Evolutionary conservation across 129 eudicot genomes (phyloP).

Genomic region (Apium graveolens): DNA sequence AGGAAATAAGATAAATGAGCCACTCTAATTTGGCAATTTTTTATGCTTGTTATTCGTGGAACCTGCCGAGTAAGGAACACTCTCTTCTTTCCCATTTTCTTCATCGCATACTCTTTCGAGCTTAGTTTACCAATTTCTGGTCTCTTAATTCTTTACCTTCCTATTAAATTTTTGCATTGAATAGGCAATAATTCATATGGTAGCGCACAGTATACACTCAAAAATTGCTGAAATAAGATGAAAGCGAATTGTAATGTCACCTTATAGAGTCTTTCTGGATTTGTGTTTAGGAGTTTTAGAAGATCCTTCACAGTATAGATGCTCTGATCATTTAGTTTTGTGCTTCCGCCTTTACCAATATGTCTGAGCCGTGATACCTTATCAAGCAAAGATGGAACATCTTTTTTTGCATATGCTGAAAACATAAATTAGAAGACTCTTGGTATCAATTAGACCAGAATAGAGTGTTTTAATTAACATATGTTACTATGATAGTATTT

Average conservation of each 20-base stretch:
- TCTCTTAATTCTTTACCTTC: not conserved
- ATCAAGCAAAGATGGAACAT: conserved; percentile 32
- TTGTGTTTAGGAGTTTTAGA: conserved; percentile 20
- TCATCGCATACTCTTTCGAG: not conserved
- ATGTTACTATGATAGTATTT: not conserved
- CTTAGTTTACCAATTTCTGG: not conserved
- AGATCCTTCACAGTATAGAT: conserved; percentile 37
- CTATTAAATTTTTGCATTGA: not conserved
- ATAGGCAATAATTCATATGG: not conserved
- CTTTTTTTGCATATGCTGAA: conserved; percentile 33
- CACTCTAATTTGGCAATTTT: too few species aligned
- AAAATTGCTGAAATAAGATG: not conserved
- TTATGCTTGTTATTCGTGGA: not conserved
- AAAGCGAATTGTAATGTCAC: conserved; percentile 20
- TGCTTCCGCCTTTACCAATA: conserved; percentile 15
- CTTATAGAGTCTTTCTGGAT: conserved; percentile 34
- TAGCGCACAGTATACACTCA: not conserved
- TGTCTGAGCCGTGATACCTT: conserved; percentile 32
- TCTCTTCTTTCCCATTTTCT: not conserved
- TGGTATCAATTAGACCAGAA: not conserved
- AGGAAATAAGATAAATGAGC: not conserved
- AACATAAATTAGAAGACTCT: not conserved
- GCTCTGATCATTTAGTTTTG: conserved; percentile 12
- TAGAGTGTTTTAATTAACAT: not conserved
- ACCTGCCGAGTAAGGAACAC: too few species aligned